Evolutionary conservation across 345 rosid genomes (phyloP).

Genomic region (Pistacia atlantica): DNA sequence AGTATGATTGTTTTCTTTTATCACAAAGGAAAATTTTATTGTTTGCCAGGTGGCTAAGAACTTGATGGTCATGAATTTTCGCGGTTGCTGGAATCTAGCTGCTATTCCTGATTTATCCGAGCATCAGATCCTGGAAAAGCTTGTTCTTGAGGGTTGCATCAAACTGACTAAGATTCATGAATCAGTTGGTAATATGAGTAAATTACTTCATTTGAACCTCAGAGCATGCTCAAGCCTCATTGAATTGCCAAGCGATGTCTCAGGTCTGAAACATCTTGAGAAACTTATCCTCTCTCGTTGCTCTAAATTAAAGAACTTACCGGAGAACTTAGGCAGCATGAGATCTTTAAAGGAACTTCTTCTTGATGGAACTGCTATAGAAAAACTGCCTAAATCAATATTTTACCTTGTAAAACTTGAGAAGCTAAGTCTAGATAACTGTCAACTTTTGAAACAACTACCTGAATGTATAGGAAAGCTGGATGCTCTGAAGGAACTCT

Average conservation of each 20-base stretch:
- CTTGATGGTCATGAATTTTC: constrained; percentile 48
- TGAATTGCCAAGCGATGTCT: constrained; percentile 44
- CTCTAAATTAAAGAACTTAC: constrained; percentile 37
- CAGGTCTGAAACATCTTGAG: constrained; percentile 43
- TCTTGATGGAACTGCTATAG: constrained; percentile 43
- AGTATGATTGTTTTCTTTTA: neutral
- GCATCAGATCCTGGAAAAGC: constrained; percentile 38
- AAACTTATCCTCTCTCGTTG: constrained; percentile 47
- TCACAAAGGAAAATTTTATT: neutral
- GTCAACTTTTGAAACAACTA: constrained; percentile 31
- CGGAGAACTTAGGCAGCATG: constrained; percentile 44
- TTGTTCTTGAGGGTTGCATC: constrained; percentile 37
- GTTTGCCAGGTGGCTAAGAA: constrained; percentile 37
- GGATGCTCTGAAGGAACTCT: constrained; percentile 38
- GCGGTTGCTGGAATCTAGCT: constrained; percentile 36
- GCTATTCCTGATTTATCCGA: constrained; percentile 46
- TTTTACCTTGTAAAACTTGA: constrained; percentile 43
- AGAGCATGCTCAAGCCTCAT: constrained; percentile 35
- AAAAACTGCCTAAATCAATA: constrained; percentile 46
- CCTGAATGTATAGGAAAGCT: constrained; percentile 39
- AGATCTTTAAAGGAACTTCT: constrained; percentile 45
- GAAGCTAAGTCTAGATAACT: constrained; percentile 37
- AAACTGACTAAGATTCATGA: constrained; percentile 36
- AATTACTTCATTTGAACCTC: constrained; percentile 43
- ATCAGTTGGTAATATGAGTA: constrained; percentile 39